phyloP scores from a whole-genome alignment of 495 filamentous ascomycete species.

The Collariella sp. region DNA sequence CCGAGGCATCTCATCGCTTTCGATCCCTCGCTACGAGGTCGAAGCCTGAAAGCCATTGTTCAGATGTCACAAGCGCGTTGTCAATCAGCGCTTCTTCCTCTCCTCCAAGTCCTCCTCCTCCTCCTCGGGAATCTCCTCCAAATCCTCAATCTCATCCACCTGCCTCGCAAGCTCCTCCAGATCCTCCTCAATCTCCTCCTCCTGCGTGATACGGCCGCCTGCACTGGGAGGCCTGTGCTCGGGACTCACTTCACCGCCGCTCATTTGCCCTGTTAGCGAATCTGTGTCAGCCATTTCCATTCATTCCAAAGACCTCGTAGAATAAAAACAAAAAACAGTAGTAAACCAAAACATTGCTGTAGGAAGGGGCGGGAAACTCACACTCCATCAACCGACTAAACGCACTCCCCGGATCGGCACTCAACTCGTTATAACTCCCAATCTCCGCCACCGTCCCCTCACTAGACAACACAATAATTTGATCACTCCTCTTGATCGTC shows the following conservation, averaged over 20 bases:
- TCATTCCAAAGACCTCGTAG: no score
- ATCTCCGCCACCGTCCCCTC: slow-evolving; percentile 86
- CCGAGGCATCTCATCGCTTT: background rate
- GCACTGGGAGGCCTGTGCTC: slow-evolving; percentile 13
- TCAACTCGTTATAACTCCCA: slow-evolving; percentile 72
- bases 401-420: slow-evolving; percentile 60
- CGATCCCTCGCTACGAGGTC: background rate
- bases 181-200: slow-evolving; percentile 40
- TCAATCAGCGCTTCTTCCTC: background rate
- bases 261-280: no score
- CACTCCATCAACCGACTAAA: slow-evolving; percentile 97
- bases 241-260: slow-evolving; percentile 55
- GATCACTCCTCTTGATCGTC: slow-evolving; percentile 91
- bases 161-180: slow-evolving; percentile 32
- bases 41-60: background rate
- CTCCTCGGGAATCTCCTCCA: slow-evolving; percentile 2
- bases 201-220: slow-evolving; percentile 33
- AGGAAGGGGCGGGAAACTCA: no score
- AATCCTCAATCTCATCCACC: slow-evolving; percentile 26
- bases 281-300: no score
- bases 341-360: no score
- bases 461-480: slow-evolving; percentile 76
- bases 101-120: slow-evolving; percentile 4
- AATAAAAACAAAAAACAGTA: no score
- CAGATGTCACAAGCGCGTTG: no score